Base-by-base conservation (phyloP, 768 basidiomycete genomes). In the Porpolomopsis calyptriformis region DNA sequence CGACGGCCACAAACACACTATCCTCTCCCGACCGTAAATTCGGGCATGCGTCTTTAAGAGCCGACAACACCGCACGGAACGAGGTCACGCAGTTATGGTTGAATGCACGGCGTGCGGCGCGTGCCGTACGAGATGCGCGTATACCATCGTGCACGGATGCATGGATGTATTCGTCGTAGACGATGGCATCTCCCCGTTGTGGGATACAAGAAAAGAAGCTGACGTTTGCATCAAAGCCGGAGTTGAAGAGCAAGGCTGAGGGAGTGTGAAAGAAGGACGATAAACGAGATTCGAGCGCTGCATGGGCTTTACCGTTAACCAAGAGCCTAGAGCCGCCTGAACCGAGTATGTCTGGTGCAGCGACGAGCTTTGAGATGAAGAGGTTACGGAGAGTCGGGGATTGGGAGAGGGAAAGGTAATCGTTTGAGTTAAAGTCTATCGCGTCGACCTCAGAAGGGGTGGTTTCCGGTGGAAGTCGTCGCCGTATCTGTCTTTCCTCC, bases 141-240 rank as follows among this genome's bases (percentile, higher is more conserved):
- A 93, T 74, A 6, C 93, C 92, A 54, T 96, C 91, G 60, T 92
- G 88, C 11, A 92, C 88, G 0, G 80, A 84, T 0, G 92, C 92
- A 57, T 96, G 93, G 39, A 94, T 82, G 53, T 86, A 77, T 52
- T 85, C 87, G 58, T 98, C 92, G 54, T 80, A 82, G 11, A 94
- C 64, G 35, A 96, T 62, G 38, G 75, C 74, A 58, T 98, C 93
- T 9, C 79, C 79, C 0, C 69, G 60, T 49, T 86, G 86, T 0
- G 92, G 92, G 0, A 96, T 62, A 37, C 76, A 76, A 0, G 85
- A 70, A 66, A 93, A 93, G 61, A 94, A 78, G 0, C 82, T 85
- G 2, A 82, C 83, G 58, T 94, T 98, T 7, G 91, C 90, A 62
- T 94, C 92, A 60, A 83, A 93, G 0, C 92, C 92, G 0, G 87